Evolutionary conservation across 83 land plant genomes (phyloP), one percentile per base, ranked within the genome.

Genomic region (Thuja plicata): DNA sequence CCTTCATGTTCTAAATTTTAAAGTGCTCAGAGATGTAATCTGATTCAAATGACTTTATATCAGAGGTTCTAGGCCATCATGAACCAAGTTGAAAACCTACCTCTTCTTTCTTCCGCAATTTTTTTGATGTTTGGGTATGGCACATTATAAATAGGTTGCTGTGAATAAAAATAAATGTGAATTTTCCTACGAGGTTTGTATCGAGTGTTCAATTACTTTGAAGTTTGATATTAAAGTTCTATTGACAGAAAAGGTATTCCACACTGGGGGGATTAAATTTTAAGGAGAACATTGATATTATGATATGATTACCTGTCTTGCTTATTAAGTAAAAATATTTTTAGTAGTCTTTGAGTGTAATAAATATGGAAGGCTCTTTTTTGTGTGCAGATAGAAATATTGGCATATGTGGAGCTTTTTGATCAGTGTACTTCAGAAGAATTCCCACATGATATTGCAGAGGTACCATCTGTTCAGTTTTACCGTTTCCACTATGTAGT

Each of bases 401-500:
- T 94, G 88, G 98, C 99, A 27, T 97, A 97, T 90, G 99, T 97
- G 78, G 99, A 97, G 88, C 95, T 92, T 85, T 96, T 97, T 90
- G 94, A 90, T 37, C 99, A 97, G 88, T 95, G 93, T 82, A 97
- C 96, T 46, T 95, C 98, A 57, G 99, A 97, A 86, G 91, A 91
- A 55, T 97, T 97, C 50, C 94, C 94, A 13, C 96, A 97, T 80
- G 98, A 97, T 86, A 89, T 97, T 71, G 94, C 94, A 27, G 96
- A 97, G 97, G 99, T 97, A 50, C 32, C 17, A 91, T 88, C 24
- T 55, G 24, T 43, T 86, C 81, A 21, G 35, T 40, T 80, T 87
- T 79, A 46, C 78, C 40, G 17, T 43, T 15, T 34, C 87, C 70
- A 46, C 70, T 17, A 70, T 41, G 46, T 82, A 17, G 57, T 37